These are phyloP conservation scores for Fragaria nilgerrensis DNA, from an alignment of 306 rosid species.

Conservation along the genomic window DNA sequence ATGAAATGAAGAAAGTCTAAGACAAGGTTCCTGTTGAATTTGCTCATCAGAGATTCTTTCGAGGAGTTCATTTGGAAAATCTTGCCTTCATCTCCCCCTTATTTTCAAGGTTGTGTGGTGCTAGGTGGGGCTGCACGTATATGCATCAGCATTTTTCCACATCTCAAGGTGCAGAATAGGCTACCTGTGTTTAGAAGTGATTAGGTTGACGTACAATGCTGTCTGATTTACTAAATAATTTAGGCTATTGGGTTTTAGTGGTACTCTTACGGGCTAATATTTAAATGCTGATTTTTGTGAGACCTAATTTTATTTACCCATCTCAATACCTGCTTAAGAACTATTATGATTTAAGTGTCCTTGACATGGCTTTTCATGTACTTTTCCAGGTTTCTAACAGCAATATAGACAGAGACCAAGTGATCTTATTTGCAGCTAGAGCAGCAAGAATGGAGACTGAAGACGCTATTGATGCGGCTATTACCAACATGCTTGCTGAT, in stretches of 20 bases:
- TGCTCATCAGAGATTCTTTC: background rate
- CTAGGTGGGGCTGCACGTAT: background rate
- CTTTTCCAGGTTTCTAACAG: conserved; percentile 61
- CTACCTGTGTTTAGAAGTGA: background rate
- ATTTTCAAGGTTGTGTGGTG: background rate
- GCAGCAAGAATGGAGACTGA: conserved; percentile 83
- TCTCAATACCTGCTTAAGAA: background rate
- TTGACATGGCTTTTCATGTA: background rate
- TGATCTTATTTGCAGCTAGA: conserved; percentile 76
- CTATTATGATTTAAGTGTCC: background rate
- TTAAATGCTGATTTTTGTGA: background rate
- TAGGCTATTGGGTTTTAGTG: background rate
- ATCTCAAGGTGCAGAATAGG: background rate
- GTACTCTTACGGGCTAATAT: background rate
- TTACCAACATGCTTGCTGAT: conserved; percentile 76
- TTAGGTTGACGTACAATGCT: background rate
- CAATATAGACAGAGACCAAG: conserved; percentile 61
- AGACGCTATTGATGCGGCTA: conserved; percentile 83
- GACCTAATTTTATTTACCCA: background rate
- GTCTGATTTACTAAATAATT: background rate
- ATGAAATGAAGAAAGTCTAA: background rate
- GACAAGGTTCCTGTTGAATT: background rate
- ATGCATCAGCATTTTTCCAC: background rate
- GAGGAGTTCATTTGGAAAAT: background rate
- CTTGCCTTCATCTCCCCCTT: background rate